phyloP scores from a whole-genome alignment of 768 basidiomycete genomes.

The Hortiboletus campestris region DNA sequence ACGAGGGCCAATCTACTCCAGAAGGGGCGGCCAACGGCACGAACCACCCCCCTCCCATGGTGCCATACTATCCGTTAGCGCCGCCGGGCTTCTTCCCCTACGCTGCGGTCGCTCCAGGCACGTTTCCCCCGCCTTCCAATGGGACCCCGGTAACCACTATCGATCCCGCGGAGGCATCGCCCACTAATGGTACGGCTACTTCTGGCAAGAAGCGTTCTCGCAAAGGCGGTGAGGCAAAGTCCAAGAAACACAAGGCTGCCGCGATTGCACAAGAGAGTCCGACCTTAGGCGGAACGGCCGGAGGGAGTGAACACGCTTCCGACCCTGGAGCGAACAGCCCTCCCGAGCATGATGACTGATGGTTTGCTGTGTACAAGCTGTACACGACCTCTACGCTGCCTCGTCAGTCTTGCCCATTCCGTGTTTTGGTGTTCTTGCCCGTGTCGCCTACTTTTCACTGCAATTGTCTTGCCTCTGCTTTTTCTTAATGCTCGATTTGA shows the following conservation, averaged over 20 bases:
- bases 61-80: conserved; percentile 37
- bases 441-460: conserved; percentile 7
- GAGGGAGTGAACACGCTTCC: conserved; percentile 28
- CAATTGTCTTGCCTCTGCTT: background rate
- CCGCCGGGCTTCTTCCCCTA: conserved; percentile 42
- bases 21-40: conserved; percentile 34
- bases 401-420: conserved; percentile 3
- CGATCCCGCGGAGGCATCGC: conserved; percentile 24
- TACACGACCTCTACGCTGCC: background rate
- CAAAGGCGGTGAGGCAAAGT: conserved; percentile 31
- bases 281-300: conserved; percentile 24
- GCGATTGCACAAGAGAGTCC: conserved; percentile 14
- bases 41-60: conserved; percentile 29
- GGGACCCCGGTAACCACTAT: conserved; percentile 27
- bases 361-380: background rate
- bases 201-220: conserved; percentile 31
- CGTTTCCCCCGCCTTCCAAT: conserved; percentile 31
- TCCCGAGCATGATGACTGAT: conserved; percentile 25
- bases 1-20: conserved; percentile 35
- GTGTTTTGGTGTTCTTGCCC: conserved; percentile 13
- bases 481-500: conserved; percentile 13
- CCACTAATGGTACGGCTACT: conserved; percentile 15
- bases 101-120: conserved; percentile 28
- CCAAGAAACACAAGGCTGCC: conserved; percentile 33
- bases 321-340: conserved; percentile 25